A percentile compares a stretch with the other conserved stretches of the same genome.
phyloP scores from a whole-genome alignment of 331 rosid genomes.

The Quercus phellos region DNA sequence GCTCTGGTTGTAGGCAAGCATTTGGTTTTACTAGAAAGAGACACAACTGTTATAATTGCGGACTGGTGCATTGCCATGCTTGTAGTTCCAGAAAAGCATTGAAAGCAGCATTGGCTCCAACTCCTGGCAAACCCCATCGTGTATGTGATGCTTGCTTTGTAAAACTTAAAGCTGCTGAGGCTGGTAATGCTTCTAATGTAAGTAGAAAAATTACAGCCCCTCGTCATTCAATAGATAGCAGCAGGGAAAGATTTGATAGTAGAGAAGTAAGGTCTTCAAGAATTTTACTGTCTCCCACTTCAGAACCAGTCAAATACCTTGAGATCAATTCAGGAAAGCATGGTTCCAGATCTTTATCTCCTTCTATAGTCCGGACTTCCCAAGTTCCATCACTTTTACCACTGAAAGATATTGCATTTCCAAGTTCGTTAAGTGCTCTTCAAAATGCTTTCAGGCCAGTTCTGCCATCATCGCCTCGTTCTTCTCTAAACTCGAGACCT shows the following conservation, averaged over 20 bases:
- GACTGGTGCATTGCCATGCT: conserved; percentile 83
- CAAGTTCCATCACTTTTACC: conserved; percentile 56
- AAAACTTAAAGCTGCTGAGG: conserved; percentile 68
- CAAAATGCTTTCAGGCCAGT: conserved; percentile 50
- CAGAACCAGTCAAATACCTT: conserved; percentile 52
- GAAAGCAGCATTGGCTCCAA: conserved; percentile 85
- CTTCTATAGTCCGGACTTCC: conserved; percentile 49
- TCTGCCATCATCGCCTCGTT: conserved; percentile 27
- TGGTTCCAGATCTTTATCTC: conserved; percentile 37
- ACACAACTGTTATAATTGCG: conserved; percentile 90
- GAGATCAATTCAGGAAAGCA: conserved; percentile 45
- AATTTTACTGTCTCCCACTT: conserved; percentile 54
- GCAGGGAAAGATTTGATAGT: conserved; percentile 40
- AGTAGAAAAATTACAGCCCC: conserved; percentile 38
- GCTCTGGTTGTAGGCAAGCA: conserved; percentile 87
- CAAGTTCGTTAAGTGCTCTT: conserved; percentile 54
- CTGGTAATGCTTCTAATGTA: conserved; percentile 24
- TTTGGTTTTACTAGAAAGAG: conserved; percentile 94
- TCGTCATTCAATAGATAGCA: conserved; percentile 41
- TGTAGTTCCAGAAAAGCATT: conserved; percentile 86
- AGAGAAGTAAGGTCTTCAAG: conserved; percentile 58
- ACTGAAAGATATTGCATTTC: conserved; percentile 69
- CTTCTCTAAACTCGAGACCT: conserved; percentile 42
- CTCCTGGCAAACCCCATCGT: conserved; percentile 91
- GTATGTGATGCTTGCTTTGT: conserved; percentile 81